Evolutionary conservation across 140 eudicot species (phyloP), one percentile per base, ranked within the genome.

Genomic region (Cichorium intybus): DNA sequence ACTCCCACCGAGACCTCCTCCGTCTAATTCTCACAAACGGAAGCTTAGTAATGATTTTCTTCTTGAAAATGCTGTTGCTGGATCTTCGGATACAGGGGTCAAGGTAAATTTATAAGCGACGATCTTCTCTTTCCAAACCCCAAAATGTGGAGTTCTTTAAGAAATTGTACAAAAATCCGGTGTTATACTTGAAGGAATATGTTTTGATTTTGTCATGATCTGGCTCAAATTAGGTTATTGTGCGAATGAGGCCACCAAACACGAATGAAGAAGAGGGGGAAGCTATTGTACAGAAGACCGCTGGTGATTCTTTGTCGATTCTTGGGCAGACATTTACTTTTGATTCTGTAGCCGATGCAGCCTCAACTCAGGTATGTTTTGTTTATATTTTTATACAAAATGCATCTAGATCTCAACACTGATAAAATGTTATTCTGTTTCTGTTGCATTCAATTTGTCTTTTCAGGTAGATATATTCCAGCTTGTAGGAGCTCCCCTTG

Each of bases 401-500:
- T 3, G 5, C 12, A 24, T 5, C 1, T 60, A 37, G 16, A 12
- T 2, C 39, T 39, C 9, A 26, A 39, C 10, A 24, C 24, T 34
- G 29, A 48, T 45, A 66, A 57, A 48, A 15, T 72, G 14, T 67
- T 64, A 16, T 55, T 64, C 3, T 64, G 31, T 52, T 41, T 62
- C 33, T 51, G 26, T 31, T 18, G 33, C 0, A 28, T 52, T 62
- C 10, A 6, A 11, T 55, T 26, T 74, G 61, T 43, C 60, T 24
- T 26, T 81, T 56, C 90, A 93, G 99, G 64, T 47, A 37, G 97
- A 94, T 62, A 72, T 94, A 71, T 94, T 89, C 75, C 80, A 89
- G 71, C 89, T 82, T 22, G 93, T 94, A 6, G 99, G 99, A 75
- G 95, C 90, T 62, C 99, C 99, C 6, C 87, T 94, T 14, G 86